Percentiles rank a stretch among this genome's conserved stretches.
These are phyloP conservation scores for Tricholomella constricta DNA, from an alignment of 768 basidiomycete species.

Conservation along the genomic window DNA sequence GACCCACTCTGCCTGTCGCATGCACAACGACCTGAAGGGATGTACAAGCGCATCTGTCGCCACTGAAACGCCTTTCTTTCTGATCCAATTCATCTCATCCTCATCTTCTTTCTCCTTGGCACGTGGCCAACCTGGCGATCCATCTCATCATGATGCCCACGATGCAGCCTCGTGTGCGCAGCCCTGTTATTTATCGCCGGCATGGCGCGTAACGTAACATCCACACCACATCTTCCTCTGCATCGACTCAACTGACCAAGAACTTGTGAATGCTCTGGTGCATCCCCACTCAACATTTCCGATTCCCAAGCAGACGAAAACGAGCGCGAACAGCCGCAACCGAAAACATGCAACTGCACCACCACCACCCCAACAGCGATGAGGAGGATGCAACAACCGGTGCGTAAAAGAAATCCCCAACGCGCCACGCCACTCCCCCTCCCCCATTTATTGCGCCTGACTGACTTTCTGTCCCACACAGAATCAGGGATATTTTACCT, in stretches of 20 bases:
- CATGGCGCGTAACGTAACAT: slow-evolving; percentile 17
- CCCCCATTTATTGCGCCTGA: not conserved
- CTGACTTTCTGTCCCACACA: slow-evolving; percentile 8
- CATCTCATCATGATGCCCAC: slow-evolving; percentile 31
- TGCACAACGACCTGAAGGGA: not conserved
- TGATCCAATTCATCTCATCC: not conserved
- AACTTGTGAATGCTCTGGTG: slow-evolving; percentile 32
- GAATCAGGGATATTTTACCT: slow-evolving; percentile 41
- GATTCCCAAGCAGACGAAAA: slow-evolving; percentile 13
- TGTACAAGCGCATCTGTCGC: not conserved
- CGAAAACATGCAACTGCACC: slow-evolving; percentile 17
- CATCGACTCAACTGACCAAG: slow-evolving; percentile 2
- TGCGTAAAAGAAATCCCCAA: slow-evolving; percentile 1
- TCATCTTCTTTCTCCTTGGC: not conserved
- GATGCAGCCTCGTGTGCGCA: slow-evolving; percentile 42
- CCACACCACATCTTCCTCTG: slow-evolving; percentile 20
- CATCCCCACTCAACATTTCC: slow-evolving; percentile 22
- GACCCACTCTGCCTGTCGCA: not conserved
- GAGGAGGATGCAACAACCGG: slow-evolving; percentile 17
- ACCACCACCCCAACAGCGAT: not conserved
- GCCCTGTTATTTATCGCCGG: slow-evolving; percentile 22
- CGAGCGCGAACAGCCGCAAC: slow-evolving; percentile 1
- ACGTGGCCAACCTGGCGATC: too few species aligned
- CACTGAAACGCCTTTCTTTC: slow-evolving; percentile 16
- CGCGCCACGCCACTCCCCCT: not conserved